Evolutionary conservation across 192 early-diverging fungal species (phyloP), one percentile per base, ranked within the genome.

Genomic region (Mortierella claussenii): DNA sequence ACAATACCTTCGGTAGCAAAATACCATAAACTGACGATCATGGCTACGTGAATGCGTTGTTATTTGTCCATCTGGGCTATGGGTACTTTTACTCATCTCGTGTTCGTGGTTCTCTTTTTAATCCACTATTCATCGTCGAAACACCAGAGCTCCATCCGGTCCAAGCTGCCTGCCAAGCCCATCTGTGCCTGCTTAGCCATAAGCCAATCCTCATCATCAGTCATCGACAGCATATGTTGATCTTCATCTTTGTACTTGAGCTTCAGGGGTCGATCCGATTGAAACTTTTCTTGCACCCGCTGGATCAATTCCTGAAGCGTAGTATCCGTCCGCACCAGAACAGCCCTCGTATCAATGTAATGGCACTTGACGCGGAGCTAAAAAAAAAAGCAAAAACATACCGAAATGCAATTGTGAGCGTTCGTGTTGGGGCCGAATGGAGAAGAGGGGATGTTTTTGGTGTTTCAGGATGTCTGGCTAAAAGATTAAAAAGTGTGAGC

Each of bases 211-310:
- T 97, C 96, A 37, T 98, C 89, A 81, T 97, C 95, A 33, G 89
- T 91, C 88, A 98, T 93, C 42, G 90, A 75, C 36, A 96, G 88
- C 74, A 92, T 81, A 65, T 91, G 89, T 40, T 88, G 88, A 47
- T 95, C 94, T 59, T 95, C 94, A 63, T 98, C 96, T 73, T 88
- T 89, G 69, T 96, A 98, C 68, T 91, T 88, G 43, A 97, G 80
- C 24, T 83, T 80, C 45, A 95, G 62, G 0, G 69, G 68, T 45
- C 53, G 69, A 45, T 68, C 67, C 1, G 65, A 62, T 12, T 80
- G 60, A 61, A 93, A 91, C 66, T 94, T 94, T 40, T 84, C 83
- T 31, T 86, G 78, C 0, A 93, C 82, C 2, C 82, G 66, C 32
- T 65, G 47, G 9, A 79, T 28, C 10, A 94, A 78, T 12, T 91